Base-by-base conservation (phyloP, 306 rosid species). In the Cucumis hystrix region DNA sequence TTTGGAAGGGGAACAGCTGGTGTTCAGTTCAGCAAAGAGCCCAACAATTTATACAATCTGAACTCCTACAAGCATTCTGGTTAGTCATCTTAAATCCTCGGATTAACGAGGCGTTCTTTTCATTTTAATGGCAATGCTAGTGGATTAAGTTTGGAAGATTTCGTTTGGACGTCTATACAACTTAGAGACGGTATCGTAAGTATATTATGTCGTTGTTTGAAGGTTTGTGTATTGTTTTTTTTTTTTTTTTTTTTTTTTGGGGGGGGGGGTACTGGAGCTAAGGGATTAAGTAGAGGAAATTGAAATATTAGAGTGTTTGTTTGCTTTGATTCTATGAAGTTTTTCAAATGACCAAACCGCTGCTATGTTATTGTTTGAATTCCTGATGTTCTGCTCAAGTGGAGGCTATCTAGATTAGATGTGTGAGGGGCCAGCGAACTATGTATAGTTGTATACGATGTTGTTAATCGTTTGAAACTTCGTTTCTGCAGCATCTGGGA, bases 21-120 rank as follows among this genome's bases (percentile, higher is more conserved):
- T 11, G 89, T 94, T 10, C 80, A 80, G 87, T 94, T 94, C 88
- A 94, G 95, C 87, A 86, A 86, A 84, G 98, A 94, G 86, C 30
- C 82, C 82, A 93, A 93, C 92, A 93, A 91, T 78, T 96, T 93
- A 79, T 87, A 84, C 84, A 93, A 91, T 11, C 92, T 90, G 79
- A 87, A 90, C 86, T 76, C 90, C 17, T 93, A 78, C 87, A 93
- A 91, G 76, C 85, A 87, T 81, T 94, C 98, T 30, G 98, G 98
- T 94, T 79, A 0, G 13, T 62, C 21, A 1, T 3, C 79, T 80
- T 41, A 6, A 52, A n/a, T 20, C 3, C 16, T 74, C 25, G 60
- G 4, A 9, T 21, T 10, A 4, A 14, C 23, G 54, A 30, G 6
- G 15, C 23, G 9, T 47, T 17, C 3, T 12, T 47, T 21, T 41